phyloP scores from a whole-genome alignment of 2,329 filamentous ascomycete genomes.

The Aplosporella prunicola region DNA sequence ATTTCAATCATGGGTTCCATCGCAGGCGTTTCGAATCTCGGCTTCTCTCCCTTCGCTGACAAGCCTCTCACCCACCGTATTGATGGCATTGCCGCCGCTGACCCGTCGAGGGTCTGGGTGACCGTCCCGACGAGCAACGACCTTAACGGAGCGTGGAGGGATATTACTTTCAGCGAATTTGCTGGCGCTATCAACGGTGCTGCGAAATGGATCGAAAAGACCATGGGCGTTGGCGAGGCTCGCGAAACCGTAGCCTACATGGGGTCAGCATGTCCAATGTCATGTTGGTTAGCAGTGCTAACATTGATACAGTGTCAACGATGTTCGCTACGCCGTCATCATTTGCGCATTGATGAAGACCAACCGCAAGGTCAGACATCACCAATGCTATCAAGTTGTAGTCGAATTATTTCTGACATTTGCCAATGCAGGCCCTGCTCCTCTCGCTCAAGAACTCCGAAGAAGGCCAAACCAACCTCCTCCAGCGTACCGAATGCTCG shows the following conservation, averaged over 20 bases:
- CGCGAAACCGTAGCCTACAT: constrained; percentile 8
- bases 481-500: constrained; percentile 3
- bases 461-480: constrained; percentile 8
- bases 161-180: constrained; percentile 8
- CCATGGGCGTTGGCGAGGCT: constrained; percentile 2
- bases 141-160: constrained; percentile 4
- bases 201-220: constrained; percentile 9
- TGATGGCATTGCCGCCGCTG: constrained; percentile 8
- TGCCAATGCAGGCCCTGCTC: constrained; percentile 8
- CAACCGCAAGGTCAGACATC: constrained; percentile 2
- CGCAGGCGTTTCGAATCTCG: neutral
- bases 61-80: constrained; percentile 6
- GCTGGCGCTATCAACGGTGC: constrained; percentile 3
- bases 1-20: constrained; percentile 9
- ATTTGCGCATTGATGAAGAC: constrained; percentile 5
- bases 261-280: constrained; percentile 3
- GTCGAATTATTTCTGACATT: neutral
- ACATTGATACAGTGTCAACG: constrained; percentile 3
- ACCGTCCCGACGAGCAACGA: constrained; percentile 2
- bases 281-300: neutral
- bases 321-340: constrained; percentile 3
- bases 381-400: neutral
- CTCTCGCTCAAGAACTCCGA: constrained; percentile 8
- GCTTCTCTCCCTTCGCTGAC: constrained; percentile 7
- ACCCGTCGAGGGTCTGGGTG: constrained; percentile 6